Percentiles rank a stretch among this genome's conserved stretches.
Evolutionary conservation across 345 rosid species (phyloP).

Genomic region (Sonneratia caseolaris): DNA sequence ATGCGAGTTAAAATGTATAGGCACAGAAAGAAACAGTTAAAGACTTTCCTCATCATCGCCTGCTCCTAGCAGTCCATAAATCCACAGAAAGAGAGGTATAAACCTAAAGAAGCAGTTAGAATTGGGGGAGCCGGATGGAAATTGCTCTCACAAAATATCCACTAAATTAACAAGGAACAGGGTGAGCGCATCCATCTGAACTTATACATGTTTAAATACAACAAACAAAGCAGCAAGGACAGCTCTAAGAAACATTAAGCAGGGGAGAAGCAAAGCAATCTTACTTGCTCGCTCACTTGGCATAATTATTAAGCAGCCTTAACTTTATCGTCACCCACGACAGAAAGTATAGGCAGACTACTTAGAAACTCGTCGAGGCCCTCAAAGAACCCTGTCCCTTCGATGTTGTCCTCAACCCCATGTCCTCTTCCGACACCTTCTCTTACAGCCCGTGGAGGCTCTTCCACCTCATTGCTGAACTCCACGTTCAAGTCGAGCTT

Average conservation of each 20-base stretch:
- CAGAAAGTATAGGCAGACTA: constrained; percentile 86
- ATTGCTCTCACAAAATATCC: constrained; percentile 7
- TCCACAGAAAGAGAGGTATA: neutral
- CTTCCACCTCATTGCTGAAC: constrained; percentile 85
- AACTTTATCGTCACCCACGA: constrained; percentile 70
- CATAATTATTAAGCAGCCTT: constrained; percentile 42
- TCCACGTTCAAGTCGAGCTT: constrained; percentile 95
- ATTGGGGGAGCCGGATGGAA: too few species aligned
- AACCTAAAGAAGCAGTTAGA: too few species aligned
- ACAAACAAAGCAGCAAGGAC: constrained; percentile 6
- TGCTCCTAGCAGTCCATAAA: neutral
- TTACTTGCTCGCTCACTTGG: constrained; percentile 11
- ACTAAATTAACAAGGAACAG: constrained; percentile 10
- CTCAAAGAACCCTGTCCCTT: constrained; percentile 78
- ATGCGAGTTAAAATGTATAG: neutral
- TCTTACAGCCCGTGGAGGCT: constrained; percentile 31
- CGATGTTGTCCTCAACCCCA: constrained; percentile 62
- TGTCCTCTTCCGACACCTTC: constrained; percentile 38
- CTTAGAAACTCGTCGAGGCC: constrained; percentile 95
- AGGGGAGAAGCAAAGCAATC: constrained; percentile 18
- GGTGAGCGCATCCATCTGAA: neutral
- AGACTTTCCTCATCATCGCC: neutral
- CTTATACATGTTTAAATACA: constrained; percentile 12
- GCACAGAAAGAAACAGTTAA: neutral
- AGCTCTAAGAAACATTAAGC: constrained; percentile 20